Percentiles rank a stretch among this genome's conserved stretches.
phyloP scores from a whole-genome alignment of 139 green algal genomes.

The Trebouxia sp. region DNA sequence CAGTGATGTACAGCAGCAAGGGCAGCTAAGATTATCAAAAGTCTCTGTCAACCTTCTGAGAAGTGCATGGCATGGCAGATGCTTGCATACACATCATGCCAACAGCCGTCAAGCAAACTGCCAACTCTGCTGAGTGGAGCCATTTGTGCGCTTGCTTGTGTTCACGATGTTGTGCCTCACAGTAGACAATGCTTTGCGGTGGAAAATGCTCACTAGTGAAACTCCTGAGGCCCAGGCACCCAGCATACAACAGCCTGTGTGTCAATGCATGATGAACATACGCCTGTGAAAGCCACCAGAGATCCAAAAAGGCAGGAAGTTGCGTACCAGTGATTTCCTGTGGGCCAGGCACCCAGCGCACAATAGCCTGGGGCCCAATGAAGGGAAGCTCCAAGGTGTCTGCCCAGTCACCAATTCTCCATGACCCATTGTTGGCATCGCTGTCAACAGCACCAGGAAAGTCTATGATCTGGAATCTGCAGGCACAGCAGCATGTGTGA shows the following conservation, averaged over 20 bases:
- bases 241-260: background rate
- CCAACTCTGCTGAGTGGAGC: too few relatives aligned
- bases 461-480: constrained; percentile 26
- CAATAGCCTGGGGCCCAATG: background rate
- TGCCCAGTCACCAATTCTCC: constrained; percentile 27
- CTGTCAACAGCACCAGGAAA: background rate
- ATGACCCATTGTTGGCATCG: background rate
- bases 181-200: background rate
- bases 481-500: background rate
- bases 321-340: constrained; percentile 27
- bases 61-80: background rate
- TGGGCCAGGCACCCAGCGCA: constrained; percentile 31
- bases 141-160: background rate
- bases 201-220: too few relatives aligned
- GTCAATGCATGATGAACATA: background rate
- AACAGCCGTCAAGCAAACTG: too few relatives aligned
- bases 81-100: too few relatives aligned
- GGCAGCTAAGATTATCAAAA: background rate
- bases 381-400: constrained; percentile 27
- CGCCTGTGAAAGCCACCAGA: background rate
- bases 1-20: background rate
- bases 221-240: too few relatives aligned
- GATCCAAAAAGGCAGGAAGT: background rate
- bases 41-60: background rate
- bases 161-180: background rate